These are phyloP conservation scores for Xylaria castorea DNA, from an alignment of 495 filamentous ascomycete species.

Conservation along the genomic window DNA sequence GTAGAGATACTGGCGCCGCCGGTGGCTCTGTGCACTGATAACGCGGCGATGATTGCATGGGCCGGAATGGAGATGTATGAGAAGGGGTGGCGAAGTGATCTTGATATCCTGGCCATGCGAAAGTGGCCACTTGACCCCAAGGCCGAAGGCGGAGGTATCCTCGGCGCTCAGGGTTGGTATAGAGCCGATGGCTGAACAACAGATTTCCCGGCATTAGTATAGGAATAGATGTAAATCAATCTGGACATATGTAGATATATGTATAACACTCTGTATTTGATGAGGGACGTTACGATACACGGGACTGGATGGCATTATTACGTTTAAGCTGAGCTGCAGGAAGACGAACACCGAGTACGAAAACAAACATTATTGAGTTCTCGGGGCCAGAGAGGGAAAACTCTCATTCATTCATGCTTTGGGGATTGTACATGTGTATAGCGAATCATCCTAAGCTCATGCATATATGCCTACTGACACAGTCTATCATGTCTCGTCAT, in stretches of 20 bases:
- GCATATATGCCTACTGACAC: conserved; percentile 29
- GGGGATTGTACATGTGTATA: conserved; percentile 40
- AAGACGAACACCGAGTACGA: neutral
- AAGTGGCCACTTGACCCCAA: conserved; percentile 80
- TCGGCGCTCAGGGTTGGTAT: conserved; percentile 55
- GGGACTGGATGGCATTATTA: neutral
- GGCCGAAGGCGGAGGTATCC: conserved; percentile 59
- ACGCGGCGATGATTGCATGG: conserved; percentile 99
- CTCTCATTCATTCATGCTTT: conserved; percentile 5
- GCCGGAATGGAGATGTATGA: conserved; percentile 91
- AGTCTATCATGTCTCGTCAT: conserved; percentile 35
- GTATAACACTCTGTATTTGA: neutral
- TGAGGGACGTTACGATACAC: conserved; percentile 17
- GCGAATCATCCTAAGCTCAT: neutral
- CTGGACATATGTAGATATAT: neutral
- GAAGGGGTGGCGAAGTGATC: conserved; percentile 69
- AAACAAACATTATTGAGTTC: neutral
- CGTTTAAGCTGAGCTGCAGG: neutral
- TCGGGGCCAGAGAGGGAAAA: neutral
- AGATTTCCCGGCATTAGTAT: neutral
- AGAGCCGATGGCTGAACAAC: neutral
- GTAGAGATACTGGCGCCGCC: conserved; percentile 78
- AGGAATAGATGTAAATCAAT: conserved; percentile 7
- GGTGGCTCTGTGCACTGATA: conserved; percentile 80
- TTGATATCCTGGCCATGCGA: conserved; percentile 64